Conservation (phyloP, 1,139 yeast genomes). For the Saccharomyces hybrid region DNA sequence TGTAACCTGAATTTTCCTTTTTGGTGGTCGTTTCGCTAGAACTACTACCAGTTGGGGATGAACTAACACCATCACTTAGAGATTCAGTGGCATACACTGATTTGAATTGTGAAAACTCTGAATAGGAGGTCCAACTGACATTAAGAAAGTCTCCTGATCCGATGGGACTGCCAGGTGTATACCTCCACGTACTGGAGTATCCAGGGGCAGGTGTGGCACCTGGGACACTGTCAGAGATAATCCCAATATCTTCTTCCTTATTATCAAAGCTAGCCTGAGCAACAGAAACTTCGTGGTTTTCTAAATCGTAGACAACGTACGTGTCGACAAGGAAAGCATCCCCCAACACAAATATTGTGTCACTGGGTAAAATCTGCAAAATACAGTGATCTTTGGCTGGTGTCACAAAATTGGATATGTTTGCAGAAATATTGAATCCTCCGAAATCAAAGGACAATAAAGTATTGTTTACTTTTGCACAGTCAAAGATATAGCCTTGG, state of each 20-base stretch:
- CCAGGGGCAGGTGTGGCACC: slow-evolving; percentile 38
- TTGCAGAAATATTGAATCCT: slow-evolving; percentile 41
- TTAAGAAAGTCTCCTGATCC: too few species aligned
- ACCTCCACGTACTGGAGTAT: slow-evolving; percentile 34
- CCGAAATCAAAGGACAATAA: slow-evolving; percentile 40
- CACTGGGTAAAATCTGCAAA: slow-evolving; percentile 30
- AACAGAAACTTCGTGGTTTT: slow-evolving; percentile 51
- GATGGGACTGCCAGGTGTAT: too few species aligned
- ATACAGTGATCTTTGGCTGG: slow-evolving; percentile 28
- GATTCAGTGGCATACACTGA: too few species aligned
- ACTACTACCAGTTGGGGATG: too few species aligned
- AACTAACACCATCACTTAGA: too few species aligned
- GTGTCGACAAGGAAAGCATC: slow-evolving; percentile 65
- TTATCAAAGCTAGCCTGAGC: slow-evolving; percentile 48
- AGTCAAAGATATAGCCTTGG: background rate
- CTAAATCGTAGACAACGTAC: slow-evolving; percentile 69
- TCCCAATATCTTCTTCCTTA: slow-evolving; percentile 38
- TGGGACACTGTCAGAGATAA: slow-evolving; percentile 39
- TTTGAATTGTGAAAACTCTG: too few species aligned
- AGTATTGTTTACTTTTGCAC: background rate
- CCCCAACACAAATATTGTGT: slow-evolving; percentile 43
- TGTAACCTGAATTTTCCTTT: too few species aligned
- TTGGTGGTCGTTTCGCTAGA: too few species aligned
- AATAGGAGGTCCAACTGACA: too few species aligned
- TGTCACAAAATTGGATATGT: slow-evolving; percentile 37